Percentiles rank a stretch among this genome's conserved stretches.
Conservation (phyloP, 257 asterid species). For the Fraxinus excelsior region DNA sequence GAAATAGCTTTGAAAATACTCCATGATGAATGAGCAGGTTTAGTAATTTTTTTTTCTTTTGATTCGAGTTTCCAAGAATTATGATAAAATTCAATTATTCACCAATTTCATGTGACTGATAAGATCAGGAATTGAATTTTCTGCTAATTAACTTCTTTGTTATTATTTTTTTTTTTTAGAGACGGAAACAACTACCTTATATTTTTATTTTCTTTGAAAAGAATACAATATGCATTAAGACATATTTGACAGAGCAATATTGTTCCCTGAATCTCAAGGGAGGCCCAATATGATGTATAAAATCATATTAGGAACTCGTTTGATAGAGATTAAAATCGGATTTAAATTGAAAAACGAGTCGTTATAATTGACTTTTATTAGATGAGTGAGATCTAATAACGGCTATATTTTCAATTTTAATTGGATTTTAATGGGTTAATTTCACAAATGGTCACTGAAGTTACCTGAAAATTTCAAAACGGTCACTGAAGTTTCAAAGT, state of each 20-base stretch:
- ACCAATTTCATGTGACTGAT: not conserved
- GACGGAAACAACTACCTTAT: not conserved
- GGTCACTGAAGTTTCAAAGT: no score
- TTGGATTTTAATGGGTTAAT: no score
- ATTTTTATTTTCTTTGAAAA: not conserved
- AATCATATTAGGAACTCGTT: no score
- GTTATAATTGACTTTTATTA: no score
- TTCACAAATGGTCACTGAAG: no score
- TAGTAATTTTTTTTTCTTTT: not conserved
- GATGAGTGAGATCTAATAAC: no score
- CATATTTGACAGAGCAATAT: conserved; percentile 17
- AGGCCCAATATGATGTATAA: not conserved
- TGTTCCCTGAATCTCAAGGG: conserved; percentile 8
- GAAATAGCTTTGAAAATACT: not conserved
- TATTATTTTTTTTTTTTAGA: not conserved
- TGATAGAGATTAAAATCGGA: no score
- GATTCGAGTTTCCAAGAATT: not conserved
- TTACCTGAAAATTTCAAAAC: no score
- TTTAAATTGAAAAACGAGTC: no score
- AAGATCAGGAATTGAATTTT: not conserved
- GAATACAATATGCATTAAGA: not conserved
- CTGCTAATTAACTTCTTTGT: not conserved
- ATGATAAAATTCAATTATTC: not conserved
- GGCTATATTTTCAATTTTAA: no score
- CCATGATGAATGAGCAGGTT: not conserved